A percentile compares a stretch with the other conserved stretches of the same genome.
phyloP scores from a whole-genome alignment of 345 rosid species.

The Arabidopsis arenosa region DNA sequence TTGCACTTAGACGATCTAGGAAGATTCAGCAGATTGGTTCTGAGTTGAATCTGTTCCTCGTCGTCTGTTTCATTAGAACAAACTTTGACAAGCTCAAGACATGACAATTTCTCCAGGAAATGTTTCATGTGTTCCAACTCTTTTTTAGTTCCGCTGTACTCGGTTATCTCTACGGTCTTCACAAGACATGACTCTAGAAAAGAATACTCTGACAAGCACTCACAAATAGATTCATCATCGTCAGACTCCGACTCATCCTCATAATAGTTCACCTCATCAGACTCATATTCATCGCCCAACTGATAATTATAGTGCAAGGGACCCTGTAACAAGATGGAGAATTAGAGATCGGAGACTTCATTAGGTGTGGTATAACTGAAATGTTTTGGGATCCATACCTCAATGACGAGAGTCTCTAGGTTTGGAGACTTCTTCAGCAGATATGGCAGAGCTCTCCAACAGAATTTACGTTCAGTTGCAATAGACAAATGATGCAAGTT shows the following conservation, averaged over 20 bases:
- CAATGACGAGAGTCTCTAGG: constrained; percentile 8
- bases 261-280: background rate
- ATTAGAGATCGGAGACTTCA: background rate
- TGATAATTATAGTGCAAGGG: background rate
- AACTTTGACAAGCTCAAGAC: constrained; percentile 12
- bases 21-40: background rate
- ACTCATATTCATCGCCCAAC: background rate
- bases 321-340: background rate
- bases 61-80: background rate
- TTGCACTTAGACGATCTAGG: background rate
- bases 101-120: background rate
- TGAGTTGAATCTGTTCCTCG: background rate
- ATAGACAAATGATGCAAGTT: background rate
- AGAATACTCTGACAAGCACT: background rate
- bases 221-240: background rate
- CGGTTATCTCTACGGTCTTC: constrained; percentile 1
- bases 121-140: background rate
- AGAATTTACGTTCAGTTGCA: background rate
- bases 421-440: constrained; percentile 2
- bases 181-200: background rate
- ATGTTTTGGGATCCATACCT: constrained; percentile 8
- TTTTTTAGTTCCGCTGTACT: background rate
- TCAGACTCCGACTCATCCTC: background rate
- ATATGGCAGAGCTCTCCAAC: constrained; percentile 1
- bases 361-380: background rate